Evolutionary conservation across 2,329 filamentous ascomycete genomes (phyloP).

Genomic region (Epichloe gansuensis): DNA sequence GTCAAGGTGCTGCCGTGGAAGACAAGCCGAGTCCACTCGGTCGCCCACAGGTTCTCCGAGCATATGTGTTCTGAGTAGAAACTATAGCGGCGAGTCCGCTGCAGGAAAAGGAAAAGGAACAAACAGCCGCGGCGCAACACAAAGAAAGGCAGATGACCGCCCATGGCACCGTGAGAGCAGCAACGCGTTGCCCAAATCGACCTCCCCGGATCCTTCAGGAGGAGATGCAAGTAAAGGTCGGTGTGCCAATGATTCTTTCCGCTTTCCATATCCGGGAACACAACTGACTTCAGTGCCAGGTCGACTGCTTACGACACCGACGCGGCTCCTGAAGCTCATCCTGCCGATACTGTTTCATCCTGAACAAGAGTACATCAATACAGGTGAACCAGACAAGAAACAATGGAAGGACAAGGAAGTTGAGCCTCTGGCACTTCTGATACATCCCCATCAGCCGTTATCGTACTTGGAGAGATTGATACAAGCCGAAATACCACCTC

Average conservation of each 20-base stretch:
- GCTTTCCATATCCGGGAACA: no score
- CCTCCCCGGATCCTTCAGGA: conserved; percentile 13
- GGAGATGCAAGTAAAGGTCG: conserved; percentile 20
- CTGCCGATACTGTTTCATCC: conserved; percentile 48
- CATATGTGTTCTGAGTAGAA: neutral
- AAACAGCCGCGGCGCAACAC: conserved; percentile 18
- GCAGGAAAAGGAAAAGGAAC: neutral
- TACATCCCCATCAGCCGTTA: conserved; percentile 82
- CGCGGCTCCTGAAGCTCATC: conserved; percentile 66
- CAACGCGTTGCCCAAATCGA: conserved; percentile 23
- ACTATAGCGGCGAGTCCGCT: neutral
- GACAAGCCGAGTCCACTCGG: neutral
- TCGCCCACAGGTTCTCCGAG: neutral
- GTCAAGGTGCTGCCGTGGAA: neutral
- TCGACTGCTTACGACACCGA: conserved; percentile 69
- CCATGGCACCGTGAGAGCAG: conserved; percentile 55
- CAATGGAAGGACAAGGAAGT: conserved; percentile 29
- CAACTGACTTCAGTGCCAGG: conserved; percentile 27
- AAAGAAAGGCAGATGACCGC: conserved; percentile 43
- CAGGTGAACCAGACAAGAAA: conserved; percentile 24
- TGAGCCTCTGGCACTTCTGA: conserved; percentile 72
- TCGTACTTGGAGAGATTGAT: conserved; percentile 84
- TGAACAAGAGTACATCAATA: conserved; percentile 27
- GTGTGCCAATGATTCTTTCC: neutral
- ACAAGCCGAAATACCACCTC: conserved; percentile 68